These are phyloP conservation scores for Sonneratia alba DNA, from an alignment of 345 rosid genomes.

Conservation along the genomic window DNA sequence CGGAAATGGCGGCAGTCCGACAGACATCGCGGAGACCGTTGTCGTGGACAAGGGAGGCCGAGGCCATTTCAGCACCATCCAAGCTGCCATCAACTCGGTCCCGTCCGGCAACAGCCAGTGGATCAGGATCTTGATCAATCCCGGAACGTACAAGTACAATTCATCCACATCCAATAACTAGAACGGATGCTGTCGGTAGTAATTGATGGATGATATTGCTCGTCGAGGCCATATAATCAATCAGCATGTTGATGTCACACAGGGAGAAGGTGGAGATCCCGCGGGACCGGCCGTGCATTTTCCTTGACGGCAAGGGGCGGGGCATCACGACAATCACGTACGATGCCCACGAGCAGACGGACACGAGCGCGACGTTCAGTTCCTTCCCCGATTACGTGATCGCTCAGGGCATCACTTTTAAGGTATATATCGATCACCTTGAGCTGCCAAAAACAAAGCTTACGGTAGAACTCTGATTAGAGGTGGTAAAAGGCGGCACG, in stretches of 20 bases:
- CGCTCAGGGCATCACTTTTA: constrained; percentile 33
- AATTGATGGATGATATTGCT: no score
- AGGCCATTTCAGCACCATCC: constrained; percentile 11
- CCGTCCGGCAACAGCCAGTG: constrained; percentile 8
- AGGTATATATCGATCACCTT: constrained; percentile 17
- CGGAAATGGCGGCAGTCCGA: neutral
- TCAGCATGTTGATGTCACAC: neutral
- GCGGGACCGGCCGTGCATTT: constrained; percentile 25
- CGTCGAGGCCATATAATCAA: no score
- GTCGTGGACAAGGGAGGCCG: neutral
- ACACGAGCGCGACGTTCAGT: constrained; percentile 36
- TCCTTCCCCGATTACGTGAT: constrained; percentile 27
- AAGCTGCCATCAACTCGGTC: constrained; percentile 12
- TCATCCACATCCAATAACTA: no score
- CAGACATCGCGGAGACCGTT: neutral
- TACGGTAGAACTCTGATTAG: no score
- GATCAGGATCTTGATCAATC: constrained; percentile 1
- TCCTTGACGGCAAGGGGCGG: constrained; percentile 29
- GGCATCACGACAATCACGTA: constrained; percentile 20
- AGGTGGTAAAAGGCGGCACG: no score
- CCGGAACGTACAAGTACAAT: constrained; percentile 10
- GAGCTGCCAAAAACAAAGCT: no score
- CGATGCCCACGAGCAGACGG: constrained; percentile 21
- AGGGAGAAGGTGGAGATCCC: constrained; percentile 41
- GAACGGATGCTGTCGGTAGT: no score